A percentile compares a stretch with the other conserved stretches of the same genome.
Evolutionary conservation across 1,284 basidiomycete genomes (phyloP).

Genomic region (Inonotus obliquus): DNA sequence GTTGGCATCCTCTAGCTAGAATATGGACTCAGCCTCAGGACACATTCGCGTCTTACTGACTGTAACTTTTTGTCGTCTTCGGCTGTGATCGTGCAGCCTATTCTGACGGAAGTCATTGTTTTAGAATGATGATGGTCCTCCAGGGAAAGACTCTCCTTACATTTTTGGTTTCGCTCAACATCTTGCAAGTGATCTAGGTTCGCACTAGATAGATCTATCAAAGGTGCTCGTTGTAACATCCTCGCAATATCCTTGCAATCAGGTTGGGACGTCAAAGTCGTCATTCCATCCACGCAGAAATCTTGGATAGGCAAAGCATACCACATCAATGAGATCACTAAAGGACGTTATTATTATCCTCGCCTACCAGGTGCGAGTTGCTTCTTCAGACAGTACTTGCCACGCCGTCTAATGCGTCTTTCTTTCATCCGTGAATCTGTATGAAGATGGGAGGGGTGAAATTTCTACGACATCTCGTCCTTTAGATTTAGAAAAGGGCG

Average conservation of each 20-base stretch:
- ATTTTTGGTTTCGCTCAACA: slow-evolving; percentile 74
- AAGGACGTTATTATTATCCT: slow-evolving; percentile 82
- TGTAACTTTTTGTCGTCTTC: background rate
- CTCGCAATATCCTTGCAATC: background rate
- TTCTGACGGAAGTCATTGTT: background rate
- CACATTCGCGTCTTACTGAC: slow-evolving; percentile 11
- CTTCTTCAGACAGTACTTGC: background rate
- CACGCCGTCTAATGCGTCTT: background rate
- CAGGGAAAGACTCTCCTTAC: slow-evolving; percentile 75
- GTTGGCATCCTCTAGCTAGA: no score
- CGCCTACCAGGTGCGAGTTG: slow-evolving; percentile 44
- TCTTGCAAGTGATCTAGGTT: slow-evolving; percentile 62
- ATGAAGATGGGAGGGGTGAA: slow-evolving; percentile 69
- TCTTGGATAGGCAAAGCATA: slow-evolving; percentile 91
- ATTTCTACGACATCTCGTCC: slow-evolving; percentile 56
- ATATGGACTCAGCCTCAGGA: background rate
- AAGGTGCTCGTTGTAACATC: slow-evolving; percentile 7
- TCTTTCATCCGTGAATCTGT: background rate
- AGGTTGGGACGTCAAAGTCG: slow-evolving; percentile 88
- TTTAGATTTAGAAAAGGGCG: slow-evolving; percentile 53
- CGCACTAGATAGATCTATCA: background rate
- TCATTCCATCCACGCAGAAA: slow-evolving; percentile 84
- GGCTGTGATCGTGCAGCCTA: background rate
- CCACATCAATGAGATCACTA: slow-evolving; percentile 75
- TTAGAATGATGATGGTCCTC: slow-evolving; percentile 88